Base-by-base conservation (phyloP, 176 grass and related monocot genomes). In the Panicum miliaceum region DNA sequence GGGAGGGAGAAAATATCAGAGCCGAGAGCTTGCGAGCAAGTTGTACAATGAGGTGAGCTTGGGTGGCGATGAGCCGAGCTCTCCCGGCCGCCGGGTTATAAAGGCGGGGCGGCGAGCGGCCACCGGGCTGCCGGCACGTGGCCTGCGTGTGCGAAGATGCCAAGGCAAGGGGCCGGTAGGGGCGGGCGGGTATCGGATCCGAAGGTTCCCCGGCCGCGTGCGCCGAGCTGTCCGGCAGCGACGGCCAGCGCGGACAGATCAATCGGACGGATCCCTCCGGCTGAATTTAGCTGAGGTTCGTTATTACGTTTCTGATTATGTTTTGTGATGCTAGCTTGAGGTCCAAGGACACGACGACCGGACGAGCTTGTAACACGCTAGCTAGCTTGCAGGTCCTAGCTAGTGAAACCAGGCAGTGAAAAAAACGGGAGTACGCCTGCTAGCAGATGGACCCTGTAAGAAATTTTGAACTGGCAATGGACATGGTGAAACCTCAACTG, bases 191-290 rank as follows among this genome's bases (percentile, higher is more conserved):
- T 13, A 77, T 77, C 80, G 42, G 81, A 84, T 73, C 63, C 62
- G 5, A 69, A 62, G 71, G 53, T 71, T 81, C 88, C 13, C 26
- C 29, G 41, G 60, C 76, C 51, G 57, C 84, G 73, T 59, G 84
- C 37, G 79, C 57, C 1, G 65, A 75, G 79, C 84, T 68, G 79
- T 75, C 27, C 14, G 50, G 74, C 67, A 67, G 48, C 72, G 8
- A 38, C 46, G 71, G 88, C 82, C 82, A 40, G 77, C 65, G 54
- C 25, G 43, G 43, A 53, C 19, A 1, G 38, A 42, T 57, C 34
- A 16, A 2, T 19, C 26, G 59, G 48, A 51, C 48, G 48, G 47
- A 4, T 15, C 29, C 2, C 29, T 32, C 29, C 29, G 29, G 29
- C 29, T 32, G 29, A 32, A 32, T 32, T 32, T 32, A 32, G 29